Base-by-base conservation (phyloP, 148 eudicot genomes). In the Pharnaceum exiguum region DNA sequence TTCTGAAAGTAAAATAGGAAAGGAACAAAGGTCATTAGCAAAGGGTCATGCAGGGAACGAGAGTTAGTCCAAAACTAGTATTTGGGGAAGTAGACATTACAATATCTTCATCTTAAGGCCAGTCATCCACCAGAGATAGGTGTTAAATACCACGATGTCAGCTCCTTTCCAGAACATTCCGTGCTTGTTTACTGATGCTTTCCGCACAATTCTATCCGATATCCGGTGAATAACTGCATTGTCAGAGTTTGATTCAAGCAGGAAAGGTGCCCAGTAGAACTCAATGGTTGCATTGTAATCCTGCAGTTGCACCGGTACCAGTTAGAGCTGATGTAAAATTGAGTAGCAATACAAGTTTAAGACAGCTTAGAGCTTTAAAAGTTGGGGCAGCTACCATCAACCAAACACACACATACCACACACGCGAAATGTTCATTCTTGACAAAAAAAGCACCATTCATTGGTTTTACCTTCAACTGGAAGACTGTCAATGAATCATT, bases 121-220 rank as follows among this genome's bases (percentile, higher is more conserved):
- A 47, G 89, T 83, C 87, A 88, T 89, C 99, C 99, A 93, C 99
- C 99, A 93, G 2, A 89, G 78, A 53, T 93, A 93, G 24, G 99
- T 81, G 64, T 93, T 93, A 80, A 93, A 88, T 11, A 93, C 95
- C 60, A 93, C 58, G 17, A 93, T 82, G 64, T 93, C 99, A 4
- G 74, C 99, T 46, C 99, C 95, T 80, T 86, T 89, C 99, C 99
- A 93, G 51, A 74, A 49, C 45, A 78, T 70, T 9, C 96, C 99
- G 46, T 93, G 99, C 56, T 69, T 88, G 18, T 74, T 77, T 39
- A 93, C 89, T 2, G 99, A 93, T 0, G 91, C 95, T 69, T 81
- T 89, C 11, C 96, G 72, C 10, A 93, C 90, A 3, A 89, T 26
- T 67, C 99, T 76, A 46, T 93, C 96, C 5, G 80, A 49, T 58